phyloP scores from a whole-genome alignment of 2,329 filamentous ascomycete genomes.

The Colletotrichum falcatum region DNA sequence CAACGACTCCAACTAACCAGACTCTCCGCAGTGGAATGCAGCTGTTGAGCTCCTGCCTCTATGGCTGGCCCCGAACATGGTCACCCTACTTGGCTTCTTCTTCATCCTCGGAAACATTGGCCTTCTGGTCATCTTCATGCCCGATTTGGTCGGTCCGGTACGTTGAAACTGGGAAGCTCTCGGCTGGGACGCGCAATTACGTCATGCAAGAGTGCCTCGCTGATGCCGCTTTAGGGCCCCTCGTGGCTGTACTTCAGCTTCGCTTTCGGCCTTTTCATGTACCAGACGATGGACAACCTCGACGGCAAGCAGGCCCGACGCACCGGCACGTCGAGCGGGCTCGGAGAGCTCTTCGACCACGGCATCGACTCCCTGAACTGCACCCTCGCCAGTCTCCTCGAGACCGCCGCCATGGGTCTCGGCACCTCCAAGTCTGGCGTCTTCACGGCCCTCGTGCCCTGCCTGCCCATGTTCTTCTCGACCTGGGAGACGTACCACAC shows the following conservation, averaged over 20 bases:
- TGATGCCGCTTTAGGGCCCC: slow-evolving; percentile 69
- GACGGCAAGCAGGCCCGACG: slow-evolving; percentile 97
- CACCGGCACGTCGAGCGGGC: slow-evolving; percentile 92
- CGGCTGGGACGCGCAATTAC: slow-evolving; percentile 32
- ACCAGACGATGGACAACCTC: slow-evolving; percentile 99
- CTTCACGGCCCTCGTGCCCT: slow-evolving; percentile 91
- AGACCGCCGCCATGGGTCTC: slow-evolving; percentile 93
- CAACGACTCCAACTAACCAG: slow-evolving; percentile 42
- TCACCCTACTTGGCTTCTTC: slow-evolving; percentile 93
- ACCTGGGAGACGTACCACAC: slow-evolving; percentile 99
- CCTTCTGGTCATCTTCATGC: slow-evolving; percentile 81
- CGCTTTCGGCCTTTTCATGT: slow-evolving; percentile 96
- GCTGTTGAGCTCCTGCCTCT: slow-evolving; percentile 91
- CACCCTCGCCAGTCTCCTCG: slow-evolving; percentile 89
- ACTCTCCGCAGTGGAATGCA: slow-evolving; percentile 84
- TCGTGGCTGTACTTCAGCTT: slow-evolving; percentile 97
- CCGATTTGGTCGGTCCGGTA: slow-evolving; percentile 91
- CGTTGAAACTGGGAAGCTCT: slow-evolving; percentile 49
- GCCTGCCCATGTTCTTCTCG: slow-evolving; percentile 98
- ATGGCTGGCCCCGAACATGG: slow-evolving; percentile 98
- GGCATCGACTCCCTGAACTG: slow-evolving; percentile 99
- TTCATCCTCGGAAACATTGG: slow-evolving; percentile 90
- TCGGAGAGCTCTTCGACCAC: slow-evolving; percentile 98
- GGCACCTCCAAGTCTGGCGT: slow-evolving; percentile 87
- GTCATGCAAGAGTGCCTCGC: slow-evolving; percentile 29